Evolutionary conservation across 441 rosid species (phyloP), one percentile per base, ranked within the genome.

Genomic region (Aleurites moluccanus): DNA sequence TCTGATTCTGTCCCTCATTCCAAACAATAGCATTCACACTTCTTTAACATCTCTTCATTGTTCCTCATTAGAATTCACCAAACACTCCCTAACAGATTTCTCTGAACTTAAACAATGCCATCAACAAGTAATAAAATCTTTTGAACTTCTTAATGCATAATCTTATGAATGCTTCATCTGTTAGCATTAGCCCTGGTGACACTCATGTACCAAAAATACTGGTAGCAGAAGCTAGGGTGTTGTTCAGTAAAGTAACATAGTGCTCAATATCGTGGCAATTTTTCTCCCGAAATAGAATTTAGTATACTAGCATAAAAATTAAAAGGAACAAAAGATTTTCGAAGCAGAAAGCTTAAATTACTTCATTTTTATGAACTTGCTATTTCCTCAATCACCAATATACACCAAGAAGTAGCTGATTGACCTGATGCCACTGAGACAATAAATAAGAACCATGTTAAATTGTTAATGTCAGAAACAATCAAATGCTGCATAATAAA

Each of bases 311-410:
- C 52, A 50, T 16, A 57, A 6, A 10, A n/a, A 35, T 6, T 14
- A 33, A 33, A n/a, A 10, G 28, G 56, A 40, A 3, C 50, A 10
- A 23, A n/a, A 55, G 7, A 8, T n/a, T 11, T 50, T 14, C 3
- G 35, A n/a, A 18, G 35, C 10, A 35, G 21, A 73, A 60, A 56
- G 21, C 15, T 18, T n/a, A 42, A 60, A 71, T 77, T 82, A 83
- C 87, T 73, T 85, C 87, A 82, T 87, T 70, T 59, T 33, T 33
- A 71, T 33, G 74, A 69, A 63, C 74, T 67, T 11, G 70, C 64
- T 73, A 65, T 72, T 52, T 74, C 64, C 80, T 73, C 53, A 10
- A 56, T 70, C 62, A 53, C 77, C 64, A 28, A 81, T 14, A 71
- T 59, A 75, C 21, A 55, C 75, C 44, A 44, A 57, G 72, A 66